Evolutionary conservation across 352 stramenopile genomes (phyloP).

Genomic region (Elongisporangium anandrum): DNA sequence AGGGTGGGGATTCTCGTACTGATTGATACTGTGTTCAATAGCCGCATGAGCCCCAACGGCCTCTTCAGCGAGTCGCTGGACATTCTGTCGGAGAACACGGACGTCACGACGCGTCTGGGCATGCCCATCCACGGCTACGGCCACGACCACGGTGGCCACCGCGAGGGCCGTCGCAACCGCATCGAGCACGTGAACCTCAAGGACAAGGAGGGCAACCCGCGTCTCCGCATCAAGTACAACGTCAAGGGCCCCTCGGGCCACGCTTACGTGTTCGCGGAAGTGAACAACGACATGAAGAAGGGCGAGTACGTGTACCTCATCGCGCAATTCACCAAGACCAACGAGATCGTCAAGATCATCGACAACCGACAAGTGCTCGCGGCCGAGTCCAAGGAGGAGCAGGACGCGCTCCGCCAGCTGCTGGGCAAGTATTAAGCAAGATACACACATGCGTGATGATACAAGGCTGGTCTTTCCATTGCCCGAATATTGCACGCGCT

Average conservation of each 20-base stretch:
- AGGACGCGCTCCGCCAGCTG: constrained; percentile 70
- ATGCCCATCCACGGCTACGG: constrained; percentile 91
- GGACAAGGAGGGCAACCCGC: constrained; percentile 80
- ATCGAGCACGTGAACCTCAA: constrained; percentile 94
- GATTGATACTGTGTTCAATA: constrained; percentile 15
- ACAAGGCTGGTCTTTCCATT: background rate
- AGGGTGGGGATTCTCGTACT: background rate
- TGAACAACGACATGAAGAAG: constrained; percentile 90
- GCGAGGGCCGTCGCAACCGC: constrained; percentile 93
- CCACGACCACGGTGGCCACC: constrained; percentile 89
- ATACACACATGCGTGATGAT: background rate
- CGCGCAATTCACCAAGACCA: constrained; percentile 91
- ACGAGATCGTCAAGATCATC: constrained; percentile 87
- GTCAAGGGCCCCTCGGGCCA: constrained; percentile 89
- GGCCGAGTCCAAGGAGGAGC: constrained; percentile 70
- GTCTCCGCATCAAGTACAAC: constrained; percentile 92
- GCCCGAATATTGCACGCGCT: background rate
- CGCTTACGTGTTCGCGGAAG: constrained; percentile 92
- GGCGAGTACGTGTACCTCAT: constrained; percentile 95
- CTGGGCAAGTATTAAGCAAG: constrained; percentile 48
- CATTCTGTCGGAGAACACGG: constrained; percentile 69
- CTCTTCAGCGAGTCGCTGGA: constrained; percentile 77
- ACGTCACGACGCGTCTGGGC: constrained; percentile 85
- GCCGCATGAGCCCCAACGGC: constrained; percentile 82
- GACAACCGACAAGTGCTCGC: constrained; percentile 90